phyloP scores from a whole-genome alignment of 306 rosid genomes.

The Hippophae rhamnoides region DNA sequence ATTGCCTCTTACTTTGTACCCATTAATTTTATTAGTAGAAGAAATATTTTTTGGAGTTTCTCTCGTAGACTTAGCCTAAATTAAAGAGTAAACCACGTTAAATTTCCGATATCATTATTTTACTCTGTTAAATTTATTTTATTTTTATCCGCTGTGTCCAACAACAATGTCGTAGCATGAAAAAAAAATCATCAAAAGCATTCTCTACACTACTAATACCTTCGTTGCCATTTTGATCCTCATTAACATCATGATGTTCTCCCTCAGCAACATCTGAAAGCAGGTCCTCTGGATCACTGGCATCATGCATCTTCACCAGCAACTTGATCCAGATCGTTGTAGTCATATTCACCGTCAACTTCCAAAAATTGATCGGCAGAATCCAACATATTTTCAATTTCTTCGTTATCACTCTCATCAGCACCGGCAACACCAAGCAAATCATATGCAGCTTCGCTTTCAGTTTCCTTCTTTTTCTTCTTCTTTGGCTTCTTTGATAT shows the following conservation, averaged over 20 bases:
- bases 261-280: constrained; percentile 41
- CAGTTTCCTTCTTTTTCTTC: constrained; percentile 58
- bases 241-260: constrained; percentile 15
- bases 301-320: constrained; percentile 57
- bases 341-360: constrained; percentile 56
- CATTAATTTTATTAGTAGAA: too few relatives aligned
- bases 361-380: constrained; percentile 39
- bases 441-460: constrained; percentile 59
- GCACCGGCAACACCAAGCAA: constrained; percentile 45
- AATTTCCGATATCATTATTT: too few relatives aligned
- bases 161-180: too few relatives aligned
- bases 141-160: too few relatives aligned
- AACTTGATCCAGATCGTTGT: constrained; percentile 70
- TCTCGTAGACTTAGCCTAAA: too few relatives aligned
- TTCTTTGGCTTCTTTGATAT: constrained; percentile 59
- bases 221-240: constrained; percentile 31
- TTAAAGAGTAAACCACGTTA: too few relatives aligned
- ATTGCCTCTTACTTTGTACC: too few relatives aligned
- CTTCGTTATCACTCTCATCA: constrained; percentile 81
- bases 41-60: too few relatives aligned
- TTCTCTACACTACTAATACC: constrained; percentile 26
- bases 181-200: too few relatives aligned
- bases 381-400: constrained; percentile 72
- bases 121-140: too few relatives aligned
- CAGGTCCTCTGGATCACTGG: constrained; percentile 58